phyloP scores from a whole-genome alignment of 2,329 filamentous ascomycete genomes.

The Clonostachys solani region DNA sequence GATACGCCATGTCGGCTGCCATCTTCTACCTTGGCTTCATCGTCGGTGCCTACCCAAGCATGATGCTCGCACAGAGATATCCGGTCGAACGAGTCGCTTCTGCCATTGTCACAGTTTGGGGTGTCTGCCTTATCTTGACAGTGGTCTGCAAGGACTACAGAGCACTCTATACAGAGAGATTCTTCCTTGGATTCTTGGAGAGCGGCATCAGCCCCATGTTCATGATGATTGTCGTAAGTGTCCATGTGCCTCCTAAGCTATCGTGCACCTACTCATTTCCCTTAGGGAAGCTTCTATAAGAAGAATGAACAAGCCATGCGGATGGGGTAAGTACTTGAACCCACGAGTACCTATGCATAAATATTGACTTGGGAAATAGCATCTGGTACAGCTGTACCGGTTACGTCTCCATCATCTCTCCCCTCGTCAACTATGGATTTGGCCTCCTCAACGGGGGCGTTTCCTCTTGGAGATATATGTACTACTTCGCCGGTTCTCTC shows the following conservation, averaged over 20 bases:
- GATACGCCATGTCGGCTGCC: slow-evolving; percentile 11
- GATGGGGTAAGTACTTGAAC: neutral
- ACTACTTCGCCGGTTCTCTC: slow-evolving; percentile 37
- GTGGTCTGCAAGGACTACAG: slow-evolving; percentile 29
- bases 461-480: slow-evolving; percentile 43
- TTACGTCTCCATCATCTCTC: slow-evolving; percentile 27
- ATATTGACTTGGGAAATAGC: slow-evolving; percentile 35
- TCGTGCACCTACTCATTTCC: too few relatives aligned
- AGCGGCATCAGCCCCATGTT: slow-evolving; percentile 39
- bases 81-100: slow-evolving; percentile 19
- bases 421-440: slow-evolving; percentile 40
- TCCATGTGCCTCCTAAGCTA: too few relatives aligned
- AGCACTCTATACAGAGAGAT: slow-evolving; percentile 31
- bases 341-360: slow-evolving; percentile 25
- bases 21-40: slow-evolving; percentile 14
- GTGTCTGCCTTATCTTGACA: slow-evolving; percentile 30
- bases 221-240: slow-evolving; percentile 32
- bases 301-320: too few relatives aligned
- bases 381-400: slow-evolving; percentile 10
- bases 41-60: slow-evolving; percentile 8
- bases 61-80: slow-evolving; percentile 18
- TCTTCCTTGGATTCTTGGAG: slow-evolving; percentile 37
- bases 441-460: slow-evolving; percentile 35
- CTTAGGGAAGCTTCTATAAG: too few relatives aligned
- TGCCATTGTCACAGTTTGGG: slow-evolving; percentile 19